Evolutionary conservation across 768 basidiomycete genomes (phyloP), one percentile per base, ranked within the genome.

Genomic region (Psilocybe tampanensis): DNA sequence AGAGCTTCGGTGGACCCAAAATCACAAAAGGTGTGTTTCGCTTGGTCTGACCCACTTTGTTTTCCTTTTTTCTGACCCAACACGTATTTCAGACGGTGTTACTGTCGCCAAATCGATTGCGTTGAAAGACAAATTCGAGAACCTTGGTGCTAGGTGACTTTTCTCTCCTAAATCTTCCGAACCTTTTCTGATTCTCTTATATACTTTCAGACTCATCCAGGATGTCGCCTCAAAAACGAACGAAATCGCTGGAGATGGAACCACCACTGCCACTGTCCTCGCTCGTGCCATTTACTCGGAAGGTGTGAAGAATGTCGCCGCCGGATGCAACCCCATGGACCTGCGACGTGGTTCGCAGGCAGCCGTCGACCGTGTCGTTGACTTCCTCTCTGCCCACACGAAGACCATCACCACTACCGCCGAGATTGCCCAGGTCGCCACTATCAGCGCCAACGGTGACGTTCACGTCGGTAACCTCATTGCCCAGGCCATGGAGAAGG

Each of bases 301-400:
- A 75, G 96, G 96, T 73, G 95, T 98, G 67, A 98, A 98, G 82
- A 98, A 98, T 67, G 96, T 98, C 56, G 96, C 96, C 19, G 96
- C 96, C 9, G 96, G 96, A 3, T 99, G 96, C 83, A 97, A 96
- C 79, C 96, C 96, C 12, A 99, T 98, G 95, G 96, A 99, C 77
- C 92, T 98, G 58, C 94, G 96, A 60, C 89, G 95, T n/a, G 96
- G 96, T 50, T 88, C 95, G 9, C 96, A 99, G 71, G 92, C 94
- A 9, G 96, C 96, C 47, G 96, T 99, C 44, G 92, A 96, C 72
- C 90, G 91, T 62, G 94, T 99, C 64, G 90, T 98, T 61, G 85
- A 91, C 66, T 95, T 90, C 79, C 85, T 99, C 62, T 82, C 95
- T 57, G 73, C 85, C 17, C 88, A 98, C 72, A 88, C 96, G 63